phyloP scores from a whole-genome alignment of 352 stramenopile species.

The Pythium periplocum region DNA sequence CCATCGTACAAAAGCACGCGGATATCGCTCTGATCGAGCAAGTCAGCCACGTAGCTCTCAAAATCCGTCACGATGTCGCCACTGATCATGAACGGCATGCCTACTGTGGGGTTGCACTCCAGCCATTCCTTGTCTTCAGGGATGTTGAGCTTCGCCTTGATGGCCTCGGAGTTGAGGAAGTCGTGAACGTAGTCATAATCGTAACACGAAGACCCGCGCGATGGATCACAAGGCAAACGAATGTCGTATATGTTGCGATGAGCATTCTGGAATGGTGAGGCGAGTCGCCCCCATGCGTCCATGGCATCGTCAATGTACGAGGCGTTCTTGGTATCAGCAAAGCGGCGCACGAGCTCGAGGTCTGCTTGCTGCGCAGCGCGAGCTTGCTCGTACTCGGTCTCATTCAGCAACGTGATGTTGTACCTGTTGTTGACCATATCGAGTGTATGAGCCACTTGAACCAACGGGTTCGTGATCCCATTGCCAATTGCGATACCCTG shows the following conservation, averaged over 20 bases:
- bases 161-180: conserved; percentile 14
- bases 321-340: no score
- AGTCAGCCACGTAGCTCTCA: conserved; percentile 49
- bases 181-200: conserved; percentile 19
- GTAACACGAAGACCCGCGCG: conserved; percentile 46
- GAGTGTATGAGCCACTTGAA: conserved; percentile 36
- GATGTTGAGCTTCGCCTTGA: neutral
- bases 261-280: neutral
- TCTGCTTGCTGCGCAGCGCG: no score
- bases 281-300: no score
- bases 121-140: neutral
- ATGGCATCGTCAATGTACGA: no score
- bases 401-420: conserved; percentile 55
- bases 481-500: conserved; percentile 61
- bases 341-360: neutral
- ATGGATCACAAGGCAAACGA: conserved; percentile 37
- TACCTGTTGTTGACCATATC: conserved; percentile 72
- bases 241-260: conserved; percentile 74
- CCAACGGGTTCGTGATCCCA: conserved; percentile 39
- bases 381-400: conserved; percentile 16
- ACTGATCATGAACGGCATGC: conserved; percentile 60
- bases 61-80: conserved; percentile 89
- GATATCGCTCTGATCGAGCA: conserved; percentile 45
- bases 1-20: conserved; percentile 91
- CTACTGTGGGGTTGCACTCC: conserved; percentile 39